phyloP scores from a whole-genome alignment of 768 basidiomycete genomes.

The Piloderma croceum region DNA sequence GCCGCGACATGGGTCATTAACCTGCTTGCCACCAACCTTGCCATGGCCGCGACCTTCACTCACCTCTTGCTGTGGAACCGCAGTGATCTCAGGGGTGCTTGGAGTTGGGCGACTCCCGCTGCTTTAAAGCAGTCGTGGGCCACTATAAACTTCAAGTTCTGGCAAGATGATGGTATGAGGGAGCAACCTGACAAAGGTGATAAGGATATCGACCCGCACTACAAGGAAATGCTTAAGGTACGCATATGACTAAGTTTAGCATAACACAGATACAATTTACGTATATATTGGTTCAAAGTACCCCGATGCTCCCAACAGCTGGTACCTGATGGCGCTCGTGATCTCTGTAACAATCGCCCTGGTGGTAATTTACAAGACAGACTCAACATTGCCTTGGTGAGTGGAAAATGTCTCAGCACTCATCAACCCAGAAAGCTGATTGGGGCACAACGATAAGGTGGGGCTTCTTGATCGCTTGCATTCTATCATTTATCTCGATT shows the following conservation, averaged over 20 bases:
- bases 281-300: slow-evolving; percentile 24
- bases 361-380: slow-evolving; percentile 40
- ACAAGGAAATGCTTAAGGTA: slow-evolving; percentile 47
- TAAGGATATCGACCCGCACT: slow-evolving; percentile 41
- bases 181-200: slow-evolving; percentile 21
- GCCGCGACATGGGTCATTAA: slow-evolving; percentile 44
- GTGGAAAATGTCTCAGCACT: slow-evolving; percentile 3
- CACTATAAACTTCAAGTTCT: slow-evolving; percentile 37
- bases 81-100: slow-evolving; percentile 35
- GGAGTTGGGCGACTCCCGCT: slow-evolving; percentile 40
- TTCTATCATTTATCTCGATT: slow-evolving; percentile 40
- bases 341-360: slow-evolving; percentile 29
- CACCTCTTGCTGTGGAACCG: slow-evolving; percentile 44
- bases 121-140: slow-evolving; percentile 28
- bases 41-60: slow-evolving; percentile 43
- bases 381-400: slow-evolving; percentile 45
- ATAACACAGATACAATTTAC: neutral
- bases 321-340: slow-evolving; percentile 25
- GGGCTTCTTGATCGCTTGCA: slow-evolving; percentile 40
- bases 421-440: neutral
- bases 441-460: slow-evolving; percentile 29
- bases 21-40: slow-evolving; percentile 40
- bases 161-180: slow-evolving; percentile 37
- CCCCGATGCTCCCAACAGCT: slow-evolving; percentile 26
- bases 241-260: slow-evolving; percentile 5